Percentiles rank a stretch among this genome's conserved stretches.
These are phyloP conservation scores for Chloroidium sp. DNA, from an alignment of 163 green algal genomes.

Conservation along the genomic window DNA sequence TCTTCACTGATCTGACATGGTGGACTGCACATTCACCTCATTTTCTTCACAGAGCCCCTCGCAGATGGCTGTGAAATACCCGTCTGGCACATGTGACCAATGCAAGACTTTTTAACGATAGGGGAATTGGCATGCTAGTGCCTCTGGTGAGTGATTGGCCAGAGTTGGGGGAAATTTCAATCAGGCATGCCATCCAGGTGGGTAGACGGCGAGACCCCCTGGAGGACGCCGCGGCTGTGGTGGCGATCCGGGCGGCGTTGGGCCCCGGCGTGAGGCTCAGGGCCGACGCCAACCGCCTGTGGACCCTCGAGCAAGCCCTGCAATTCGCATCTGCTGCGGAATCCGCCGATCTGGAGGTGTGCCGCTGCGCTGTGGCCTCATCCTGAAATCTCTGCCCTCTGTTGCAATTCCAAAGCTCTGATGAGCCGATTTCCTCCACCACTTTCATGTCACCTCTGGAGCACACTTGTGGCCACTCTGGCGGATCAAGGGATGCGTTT, in stretches of 20 bases:
- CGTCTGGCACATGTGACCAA: no score
- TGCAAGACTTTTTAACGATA: no score
- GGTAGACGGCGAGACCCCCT: slow-evolving; percentile 23
- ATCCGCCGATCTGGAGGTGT: slow-evolving; percentile 17
- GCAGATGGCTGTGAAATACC: no score
- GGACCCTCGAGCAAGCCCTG: slow-evolving; percentile 62
- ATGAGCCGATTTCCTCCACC: slow-evolving; percentile 15
- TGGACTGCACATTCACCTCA: no score
- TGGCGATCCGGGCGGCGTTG: slow-evolving; percentile 52
- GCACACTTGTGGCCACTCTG: no score
- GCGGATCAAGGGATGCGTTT: no score
- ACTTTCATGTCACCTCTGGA: no score
- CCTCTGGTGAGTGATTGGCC: no score
- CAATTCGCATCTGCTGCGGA: slow-evolving; percentile 19
- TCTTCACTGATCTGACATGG: no score
- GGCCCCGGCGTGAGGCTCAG: slow-evolving; percentile 56
- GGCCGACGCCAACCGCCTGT: slow-evolving; percentile 84
- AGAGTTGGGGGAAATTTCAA: no score
- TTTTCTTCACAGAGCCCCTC: no score
- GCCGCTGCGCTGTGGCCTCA: neutral
- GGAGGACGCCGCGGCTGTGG: slow-evolving; percentile 62
- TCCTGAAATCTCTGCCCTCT: neutral
- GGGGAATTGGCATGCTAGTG: no score
- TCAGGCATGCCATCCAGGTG: slow-evolving; percentile 23
- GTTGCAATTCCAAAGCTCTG: neutral